Evolutionary conservation across 495 filamentous ascomycete species (phyloP).

Genomic region (Neurospora sp.): DNA sequence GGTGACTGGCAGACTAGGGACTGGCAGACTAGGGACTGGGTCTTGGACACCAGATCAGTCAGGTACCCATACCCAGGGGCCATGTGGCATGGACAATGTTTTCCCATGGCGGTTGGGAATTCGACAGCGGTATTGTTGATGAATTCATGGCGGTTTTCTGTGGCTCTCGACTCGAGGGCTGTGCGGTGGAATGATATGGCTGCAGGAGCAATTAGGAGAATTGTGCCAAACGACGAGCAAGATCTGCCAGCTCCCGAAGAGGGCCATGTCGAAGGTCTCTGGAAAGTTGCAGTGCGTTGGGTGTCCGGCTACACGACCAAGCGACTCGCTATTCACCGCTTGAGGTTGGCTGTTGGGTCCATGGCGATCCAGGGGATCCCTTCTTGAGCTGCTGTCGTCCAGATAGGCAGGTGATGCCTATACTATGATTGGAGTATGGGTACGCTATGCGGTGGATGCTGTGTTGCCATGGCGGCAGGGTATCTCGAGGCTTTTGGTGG

Average conservation of each 20-base stretch:
- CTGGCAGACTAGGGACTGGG: neutral
- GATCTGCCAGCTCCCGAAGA: neutral
- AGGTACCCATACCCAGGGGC: neutral
- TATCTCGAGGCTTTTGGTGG: neutral
- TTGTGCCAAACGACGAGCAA: slow-evolving; percentile 8
- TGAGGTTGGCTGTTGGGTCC: neutral
- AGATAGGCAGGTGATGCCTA: neutral
- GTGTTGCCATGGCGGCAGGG: slow-evolving; percentile 4
- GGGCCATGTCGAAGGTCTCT: neutral
- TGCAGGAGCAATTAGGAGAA: slow-evolving; percentile 12
- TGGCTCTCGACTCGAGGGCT: neutral
- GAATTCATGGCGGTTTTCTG: neutral
- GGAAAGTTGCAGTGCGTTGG: neutral
- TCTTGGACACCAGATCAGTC: neutral
- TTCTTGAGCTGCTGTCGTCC: neutral
- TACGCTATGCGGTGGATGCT: neutral
- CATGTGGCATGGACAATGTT: neutral
- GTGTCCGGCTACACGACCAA: neutral
- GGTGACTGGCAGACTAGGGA: neutral
- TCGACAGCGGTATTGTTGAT: neutral
- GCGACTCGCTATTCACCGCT: neutral
- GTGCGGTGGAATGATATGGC: neutral
- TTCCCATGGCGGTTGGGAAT: neutral
- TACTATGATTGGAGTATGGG: neutral
- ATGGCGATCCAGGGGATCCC: neutral